Evolutionary conservation across 1,284 basidiomycete genomes (phyloP), one percentile per base, ranked within the genome.

Genomic region (Austroboletus niveus): DNA sequence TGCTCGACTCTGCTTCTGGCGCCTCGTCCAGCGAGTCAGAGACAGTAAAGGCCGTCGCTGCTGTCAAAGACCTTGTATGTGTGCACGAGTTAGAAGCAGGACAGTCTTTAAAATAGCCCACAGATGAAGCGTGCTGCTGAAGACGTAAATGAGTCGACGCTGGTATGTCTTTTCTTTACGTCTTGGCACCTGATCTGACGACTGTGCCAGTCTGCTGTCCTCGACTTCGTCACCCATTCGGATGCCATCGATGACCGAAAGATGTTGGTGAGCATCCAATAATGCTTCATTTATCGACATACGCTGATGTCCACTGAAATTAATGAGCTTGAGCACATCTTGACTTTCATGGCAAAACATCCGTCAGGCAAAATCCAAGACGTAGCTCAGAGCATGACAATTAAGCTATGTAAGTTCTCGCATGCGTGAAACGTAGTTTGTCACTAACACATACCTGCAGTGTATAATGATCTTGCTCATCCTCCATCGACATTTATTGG

Each of bases 391-490:
- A 73, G 78, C 53, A 73, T 73, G 49, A 77, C 83, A 48, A 72
- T 90, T 49, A 71, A 78, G 49, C 68, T 79, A 27, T 61, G 88
- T 89, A 56, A 57, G 85, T 75, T 12, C 42, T 39, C 14, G 3
- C 30, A 9, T 14, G 1, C 9, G 20, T 34, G n/a, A 4, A 20
- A 10, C 30, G 12, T 46, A 27, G 14, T 44, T 12, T 44, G 43
- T 17, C 12, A 44, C 59, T 57, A 39, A 58, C 31, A 5, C 15
- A 31, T 4, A 17, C 38, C 45, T 22, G 5, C 57, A 86, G 87
- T 91, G 50, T 92, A 89, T 68, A 83, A 85, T 61, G 89, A 93
- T 58, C 75, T 92, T 32, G 70, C 80, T 0, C 90, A 93, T 64
- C 90, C 91, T 4, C 78, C 89, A 7, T 69, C 80, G 5, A 84